Evolutionary conservation across 2,329 filamentous ascomycete species (phyloP), one percentile per base, ranked within the genome.

Genomic region (Colletotrichum sojae): DNA sequence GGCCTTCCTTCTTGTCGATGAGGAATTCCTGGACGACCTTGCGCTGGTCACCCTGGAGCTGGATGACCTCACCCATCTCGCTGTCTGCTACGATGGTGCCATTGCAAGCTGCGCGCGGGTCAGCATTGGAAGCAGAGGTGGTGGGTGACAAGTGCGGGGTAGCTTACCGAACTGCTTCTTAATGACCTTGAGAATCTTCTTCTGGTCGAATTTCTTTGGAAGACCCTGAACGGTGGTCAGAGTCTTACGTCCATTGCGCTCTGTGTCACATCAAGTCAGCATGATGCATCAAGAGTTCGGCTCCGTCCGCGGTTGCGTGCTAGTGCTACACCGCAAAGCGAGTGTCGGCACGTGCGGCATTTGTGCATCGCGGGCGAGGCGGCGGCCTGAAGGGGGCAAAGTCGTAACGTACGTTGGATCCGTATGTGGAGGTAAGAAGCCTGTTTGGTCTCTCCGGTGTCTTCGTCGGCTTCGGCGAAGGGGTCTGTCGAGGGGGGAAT

Each of bases 391-490:
- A 51, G 72, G 63, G 63, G 53, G 59, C 22, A 16, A 9, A 10
- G 48, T 12, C 3, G 39, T 63, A 40, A 91, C 92, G 80, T 91
- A 98, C 95, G 96, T 84, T 99, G 96, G 83, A 98, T 98, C 85
- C 96, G 95, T 85, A 99, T 98, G 87, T 98, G 96, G 84, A 98
- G 97, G 84, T 98, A 97, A 86, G 97, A 94, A 83, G 93, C 91
- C 89, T 96, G 93, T 86, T 96, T 96, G 83, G 91, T 92, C 87
- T 97, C 93, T 89, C 94, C 95, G 84, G 92, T 94, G 85, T 97
- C 95, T 92, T 98, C 95, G 94, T 98, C 96, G 91, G 95, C 96
- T 94, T 98, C 96, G 92, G 96, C 96, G 94, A 99, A 99, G 92
- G 96, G 96, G 92, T 99, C 96, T 98, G 81, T 77, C 39, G 18